Conservation (phyloP, 2,329 filamentous ascomycete species). For the Aspergillus ochraceus region DNA sequence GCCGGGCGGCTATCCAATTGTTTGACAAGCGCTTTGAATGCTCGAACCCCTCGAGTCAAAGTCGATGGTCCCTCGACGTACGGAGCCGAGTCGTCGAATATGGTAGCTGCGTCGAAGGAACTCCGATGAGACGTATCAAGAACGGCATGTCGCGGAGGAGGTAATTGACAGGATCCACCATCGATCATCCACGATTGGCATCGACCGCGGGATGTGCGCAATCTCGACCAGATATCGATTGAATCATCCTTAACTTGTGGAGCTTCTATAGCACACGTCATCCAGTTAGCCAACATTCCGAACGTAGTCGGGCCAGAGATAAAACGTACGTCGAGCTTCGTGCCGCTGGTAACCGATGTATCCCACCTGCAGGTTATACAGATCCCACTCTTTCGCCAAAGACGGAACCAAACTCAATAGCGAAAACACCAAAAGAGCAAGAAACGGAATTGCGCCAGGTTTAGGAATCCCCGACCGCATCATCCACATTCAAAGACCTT, state of each 20-base stretch:
- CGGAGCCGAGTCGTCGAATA: slow-evolving; percentile 21
- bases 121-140: slow-evolving; percentile 15
- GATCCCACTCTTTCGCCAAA: slow-evolving; percentile 28
- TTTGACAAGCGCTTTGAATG: slow-evolving; percentile 32
- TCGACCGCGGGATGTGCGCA: slow-evolving; percentile 13
- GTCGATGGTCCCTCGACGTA: slow-evolving; percentile 22
- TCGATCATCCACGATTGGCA: slow-evolving; percentile 20
- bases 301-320: not conserved
- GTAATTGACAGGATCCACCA: slow-evolving; percentile 8
- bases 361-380: slow-evolving; percentile 29
- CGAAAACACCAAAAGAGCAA: slow-evolving; percentile 34
- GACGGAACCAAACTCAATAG: slow-evolving; percentile 35
- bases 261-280: slow-evolving; percentile 19
- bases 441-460: slow-evolving; percentile 35
- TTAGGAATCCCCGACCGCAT: slow-evolving; percentile 38
- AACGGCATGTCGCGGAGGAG: slow-evolving; percentile 12
- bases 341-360: slow-evolving; percentile 26
- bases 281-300: not conserved
- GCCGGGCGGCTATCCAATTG: slow-evolving; percentile 29
- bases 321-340: slow-evolving; percentile 28
- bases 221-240: slow-evolving; percentile 17
- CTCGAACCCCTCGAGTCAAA: slow-evolving; percentile 29
- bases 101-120: slow-evolving; percentile 20
- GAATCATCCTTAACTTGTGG: slow-evolving; percentile 27
- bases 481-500: slow-evolving; percentile 22